These are phyloP conservation scores for Mucor ambiguus DNA, from an alignment of 371 early-diverging fungal genomes.

Conservation along the genomic window DNA sequence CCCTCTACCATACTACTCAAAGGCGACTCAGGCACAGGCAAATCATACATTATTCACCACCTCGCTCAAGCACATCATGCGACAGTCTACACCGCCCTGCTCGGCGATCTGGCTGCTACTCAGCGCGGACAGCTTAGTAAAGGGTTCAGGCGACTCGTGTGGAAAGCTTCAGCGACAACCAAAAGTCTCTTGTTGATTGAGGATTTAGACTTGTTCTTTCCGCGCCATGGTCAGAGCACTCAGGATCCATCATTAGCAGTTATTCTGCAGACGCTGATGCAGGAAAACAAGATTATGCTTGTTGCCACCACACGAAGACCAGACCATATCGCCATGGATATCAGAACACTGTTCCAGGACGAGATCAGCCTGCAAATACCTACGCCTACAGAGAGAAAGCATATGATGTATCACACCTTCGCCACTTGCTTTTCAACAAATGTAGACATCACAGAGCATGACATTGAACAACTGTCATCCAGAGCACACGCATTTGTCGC, in stretches of 20 bases:
- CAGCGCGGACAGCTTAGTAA: slow-evolving; percentile 42
- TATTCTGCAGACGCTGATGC: not conserved
- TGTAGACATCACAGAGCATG: slow-evolving; percentile 1
- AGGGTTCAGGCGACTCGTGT: slow-evolving; percentile 37
- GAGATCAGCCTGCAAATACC: slow-evolving; percentile 51
- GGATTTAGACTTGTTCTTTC: slow-evolving; percentile 59
- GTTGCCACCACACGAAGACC: slow-evolving; percentile 19
- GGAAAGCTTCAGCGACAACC: slow-evolving; percentile 19
- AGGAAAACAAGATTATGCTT: not conserved
- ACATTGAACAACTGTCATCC: slow-evolving; percentile 30
- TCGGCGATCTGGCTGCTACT: slow-evolving; percentile 43
- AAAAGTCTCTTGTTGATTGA: slow-evolving; percentile 50
- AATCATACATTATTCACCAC: slow-evolving; percentile 30
- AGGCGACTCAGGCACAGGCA: slow-evolving; percentile 53
- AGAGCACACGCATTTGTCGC: slow-evolving; percentile 60
- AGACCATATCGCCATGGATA: not conserved
- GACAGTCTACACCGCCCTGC: slow-evolving; percentile 19
- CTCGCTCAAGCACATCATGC: slow-evolving; percentile 29
- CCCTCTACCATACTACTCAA: slow-evolving; percentile 28
- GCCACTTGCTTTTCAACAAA: not conserved
- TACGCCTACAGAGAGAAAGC: slow-evolving; percentile 51
- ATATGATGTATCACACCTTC: slow-evolving; percentile 40
- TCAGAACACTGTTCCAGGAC: slow-evolving; percentile 13
- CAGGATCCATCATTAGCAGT: slow-evolving; percentile 13
- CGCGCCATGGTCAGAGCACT: slow-evolving; percentile 38